These are phyloP conservation scores for Fusarium fujikuroi DNA, from an alignment of 2,329 filamentous ascomycete species.

Conservation along the genomic window DNA sequence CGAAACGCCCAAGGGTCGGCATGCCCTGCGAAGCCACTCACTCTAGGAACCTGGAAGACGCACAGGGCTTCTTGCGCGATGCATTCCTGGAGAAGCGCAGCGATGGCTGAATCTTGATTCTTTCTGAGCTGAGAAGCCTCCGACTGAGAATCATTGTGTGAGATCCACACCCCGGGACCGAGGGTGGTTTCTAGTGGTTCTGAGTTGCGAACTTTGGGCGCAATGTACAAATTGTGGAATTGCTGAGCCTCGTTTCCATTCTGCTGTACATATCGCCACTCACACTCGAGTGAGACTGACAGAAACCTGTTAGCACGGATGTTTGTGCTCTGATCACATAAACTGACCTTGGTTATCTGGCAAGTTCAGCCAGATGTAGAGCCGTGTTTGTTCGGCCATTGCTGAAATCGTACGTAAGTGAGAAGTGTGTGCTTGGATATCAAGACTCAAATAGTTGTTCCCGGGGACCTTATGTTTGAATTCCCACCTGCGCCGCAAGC, in stretches of 20 bases:
- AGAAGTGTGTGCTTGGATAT: neutral
- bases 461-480: neutral
- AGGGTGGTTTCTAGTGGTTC: neutral
- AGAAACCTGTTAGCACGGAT: neutral
- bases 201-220: neutral
- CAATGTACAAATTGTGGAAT: neutral
- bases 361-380: neutral
- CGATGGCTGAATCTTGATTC: neutral
- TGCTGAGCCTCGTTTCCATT: neutral
- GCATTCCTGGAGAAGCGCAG: neutral
- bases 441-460: neutral
- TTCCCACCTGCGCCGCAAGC: neutral
- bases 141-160: neutral
- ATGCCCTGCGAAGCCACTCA: neutral
- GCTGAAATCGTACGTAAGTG: neutral
- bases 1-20: neutral
- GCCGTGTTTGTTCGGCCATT: neutral
- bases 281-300: neutral
- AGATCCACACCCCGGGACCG: neutral
- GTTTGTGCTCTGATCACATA: neutral
- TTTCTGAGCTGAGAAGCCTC: neutral
- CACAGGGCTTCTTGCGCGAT: neutral
- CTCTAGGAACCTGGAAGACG: neutral
- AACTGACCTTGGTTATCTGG: neutral
- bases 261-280: neutral